phyloP scores from a whole-genome alignment of 371 early-diverging fungal species.

The Mortierella sp. region DNA sequence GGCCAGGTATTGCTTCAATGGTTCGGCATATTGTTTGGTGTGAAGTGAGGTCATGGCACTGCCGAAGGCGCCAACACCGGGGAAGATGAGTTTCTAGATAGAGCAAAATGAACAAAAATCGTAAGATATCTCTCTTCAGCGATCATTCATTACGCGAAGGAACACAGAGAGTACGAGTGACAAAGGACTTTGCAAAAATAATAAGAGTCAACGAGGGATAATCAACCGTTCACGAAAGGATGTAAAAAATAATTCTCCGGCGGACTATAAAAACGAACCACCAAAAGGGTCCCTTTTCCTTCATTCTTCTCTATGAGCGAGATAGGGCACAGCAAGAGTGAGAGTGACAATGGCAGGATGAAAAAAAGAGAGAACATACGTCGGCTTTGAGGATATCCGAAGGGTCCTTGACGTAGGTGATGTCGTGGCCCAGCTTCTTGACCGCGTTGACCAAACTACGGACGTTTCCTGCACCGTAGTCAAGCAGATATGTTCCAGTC shows the following conservation, averaged over 20 bases:
- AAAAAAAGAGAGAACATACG: constrained; percentile 59
- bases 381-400: constrained; percentile 91
- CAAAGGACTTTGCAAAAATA: neutral
- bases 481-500: constrained; percentile 83
- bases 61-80: constrained; percentile 98
- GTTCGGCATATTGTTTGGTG: constrained; percentile 81
- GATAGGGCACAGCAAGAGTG: no score
- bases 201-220: neutral
- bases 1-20: constrained; percentile 84
- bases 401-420: constrained; percentile 77
- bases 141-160: no score
- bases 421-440: constrained; percentile 85
- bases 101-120: neutral
- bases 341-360: neutral
- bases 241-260: constrained; percentile 27
- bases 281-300: neutral
- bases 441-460: constrained; percentile 96
- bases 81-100: constrained; percentile 95
- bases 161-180: neutral
- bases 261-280: no score
- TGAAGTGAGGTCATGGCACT: constrained; percentile 86
- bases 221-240: neutral
- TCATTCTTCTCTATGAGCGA: no score
- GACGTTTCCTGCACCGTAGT: constrained; percentile 99
- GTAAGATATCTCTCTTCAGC: no score